Evolutionary conservation across 179 eudicot species (phyloP), one percentile per base, ranked within the genome.

Genomic region (Heliamphora pulchella): DNA sequence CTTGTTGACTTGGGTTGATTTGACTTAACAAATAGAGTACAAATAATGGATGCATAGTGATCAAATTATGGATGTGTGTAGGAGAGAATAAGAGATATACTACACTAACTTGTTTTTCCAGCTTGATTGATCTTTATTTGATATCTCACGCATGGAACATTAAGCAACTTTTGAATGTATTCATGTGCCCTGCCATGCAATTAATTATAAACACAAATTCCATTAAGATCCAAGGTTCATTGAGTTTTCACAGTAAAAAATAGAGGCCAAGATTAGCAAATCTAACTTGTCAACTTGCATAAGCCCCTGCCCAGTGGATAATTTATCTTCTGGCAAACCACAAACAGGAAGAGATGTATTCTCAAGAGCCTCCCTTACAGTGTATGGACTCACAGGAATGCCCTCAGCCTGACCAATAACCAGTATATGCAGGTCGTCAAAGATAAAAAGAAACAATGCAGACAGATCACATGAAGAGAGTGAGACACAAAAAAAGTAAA

Each of bases 281-380:
- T 71, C 80, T 93, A 82, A 94, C 99, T 87, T 96, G 92, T 94
- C 98, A 84, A 96, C 91, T 91, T 94, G 99, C 97, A 96, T 86
- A 84, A 96, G 94, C 80, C 99, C 99, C 86, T 92, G 92, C 78
- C 99, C 99, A 71, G 96, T 86, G 67, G 97, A 84, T 82, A 96
- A 82, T 74, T 89, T 92, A 84, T 96, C 99, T 87, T 92, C 99
- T n/a, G 96, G 96, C 71, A 86, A 85, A 80, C 82, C 80, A 79
- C 98, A 92, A 47, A 96, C 85, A 63, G 97, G 91, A 83, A 67
- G 78, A 80, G 87, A 86, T 76, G 99, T 89, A 86, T 96, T 96
- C 84, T 96, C 99, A 82, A 96, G 93, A 82, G 99, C 99, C 85
- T 87, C 91, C 83, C 97, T 87, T 53, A 96, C 91, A 82, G 76